phyloP scores from a whole-genome alignment of 345 rosid species.

The Ceriops tagal region DNA sequence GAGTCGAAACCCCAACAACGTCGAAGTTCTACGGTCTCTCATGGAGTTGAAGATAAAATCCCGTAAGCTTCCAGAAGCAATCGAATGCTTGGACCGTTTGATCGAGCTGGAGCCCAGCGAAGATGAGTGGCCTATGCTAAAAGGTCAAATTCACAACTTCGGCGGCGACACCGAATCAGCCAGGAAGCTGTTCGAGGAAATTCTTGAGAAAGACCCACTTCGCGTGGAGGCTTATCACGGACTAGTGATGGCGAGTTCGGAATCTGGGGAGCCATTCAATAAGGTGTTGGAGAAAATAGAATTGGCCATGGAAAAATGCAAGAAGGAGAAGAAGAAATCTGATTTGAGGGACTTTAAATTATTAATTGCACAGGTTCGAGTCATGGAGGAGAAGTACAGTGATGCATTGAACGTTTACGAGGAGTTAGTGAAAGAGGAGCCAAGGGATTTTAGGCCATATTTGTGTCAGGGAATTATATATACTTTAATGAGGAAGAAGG shows the following conservation, averaged over 20 bases:
- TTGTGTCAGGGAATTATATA: slow-evolving; percentile 86
- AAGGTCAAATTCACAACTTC: slow-evolving; percentile 54
- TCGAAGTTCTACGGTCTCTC: slow-evolving; percentile 47
- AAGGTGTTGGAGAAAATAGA: slow-evolving; percentile 54
- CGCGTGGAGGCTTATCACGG: slow-evolving; percentile 91
- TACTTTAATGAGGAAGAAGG: slow-evolving; percentile 63
- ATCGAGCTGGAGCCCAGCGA: slow-evolving; percentile 75
- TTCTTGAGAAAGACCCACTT: slow-evolving; percentile 61
- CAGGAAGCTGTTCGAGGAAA: slow-evolving; percentile 50
- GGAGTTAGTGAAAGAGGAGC: slow-evolving; percentile 81
- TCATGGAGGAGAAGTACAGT: slow-evolving; percentile 54
- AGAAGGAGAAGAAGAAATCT: slow-evolving; percentile 58
- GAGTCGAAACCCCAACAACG: slow-evolving; percentile 40
- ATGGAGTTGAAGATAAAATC: slow-evolving; percentile 73
- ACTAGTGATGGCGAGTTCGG: slow-evolving; percentile 61
- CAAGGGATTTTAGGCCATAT: slow-evolving; percentile 89
- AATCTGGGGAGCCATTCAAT: slow-evolving; percentile 42
- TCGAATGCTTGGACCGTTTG: slow-evolving; percentile 54
- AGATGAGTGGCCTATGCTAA: slow-evolving; percentile 68
- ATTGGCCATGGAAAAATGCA: slow-evolving; percentile 67
- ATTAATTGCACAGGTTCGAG: slow-evolving; percentile 67
- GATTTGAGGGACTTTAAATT: slow-evolving; percentile 78
- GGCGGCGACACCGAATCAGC: slow-evolving; percentile 65
- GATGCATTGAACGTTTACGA: slow-evolving; percentile 82
- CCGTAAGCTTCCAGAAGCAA: slow-evolving; percentile 52